phyloP scores from a whole-genome alignment of 768 basidiomycete genomes.

The Hydnum rufescens region DNA sequence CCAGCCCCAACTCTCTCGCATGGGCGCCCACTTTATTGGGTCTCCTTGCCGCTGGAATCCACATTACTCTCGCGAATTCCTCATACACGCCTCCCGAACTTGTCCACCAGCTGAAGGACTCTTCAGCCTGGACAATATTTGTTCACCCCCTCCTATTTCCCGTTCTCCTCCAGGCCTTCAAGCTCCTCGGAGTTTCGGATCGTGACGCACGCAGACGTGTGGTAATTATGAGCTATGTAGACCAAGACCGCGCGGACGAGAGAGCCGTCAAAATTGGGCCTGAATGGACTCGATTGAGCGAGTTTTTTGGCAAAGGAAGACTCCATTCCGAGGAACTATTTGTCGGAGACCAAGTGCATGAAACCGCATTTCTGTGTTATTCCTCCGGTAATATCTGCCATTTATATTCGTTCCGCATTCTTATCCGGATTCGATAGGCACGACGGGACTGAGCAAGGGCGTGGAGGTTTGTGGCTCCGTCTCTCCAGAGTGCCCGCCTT shows the following conservation, averaged over 20 bases:
- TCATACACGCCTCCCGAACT: conserved; percentile 51
- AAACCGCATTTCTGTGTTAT: conserved; percentile 51
- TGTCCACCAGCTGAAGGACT: conserved; percentile 48
- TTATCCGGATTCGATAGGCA: conserved; percentile 27
- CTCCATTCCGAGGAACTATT: conserved; percentile 37
- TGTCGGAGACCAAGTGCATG: conserved; percentile 30
- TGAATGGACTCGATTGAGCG: conserved; percentile 20
- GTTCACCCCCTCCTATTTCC: conserved; percentile 40
- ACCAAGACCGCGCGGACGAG: background rate
- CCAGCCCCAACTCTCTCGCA: conserved; percentile 44
- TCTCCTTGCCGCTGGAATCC: conserved; percentile 42
- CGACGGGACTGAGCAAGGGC: conserved; percentile 60
- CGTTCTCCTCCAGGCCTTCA: conserved; percentile 37
- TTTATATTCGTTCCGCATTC: background rate
- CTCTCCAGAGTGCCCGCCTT: background rate
- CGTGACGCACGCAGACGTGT: conserved; percentile 33
- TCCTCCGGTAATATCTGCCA: too few relatives aligned
- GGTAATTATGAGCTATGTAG: conserved; percentile 27
- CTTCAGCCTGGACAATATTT: conserved; percentile 41
- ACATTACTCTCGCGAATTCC: conserved; percentile 54
- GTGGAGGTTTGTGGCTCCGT: conserved; percentile 21
- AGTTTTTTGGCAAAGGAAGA: conserved; percentile 32
- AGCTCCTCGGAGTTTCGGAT: conserved; percentile 26
- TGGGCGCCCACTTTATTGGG: conserved; percentile 31
- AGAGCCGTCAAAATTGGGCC: conserved; percentile 2